Evolutionary conservation across 164 flowering plant species (phyloP).

Genomic region (Magnolia kwangsiensis): DNA sequence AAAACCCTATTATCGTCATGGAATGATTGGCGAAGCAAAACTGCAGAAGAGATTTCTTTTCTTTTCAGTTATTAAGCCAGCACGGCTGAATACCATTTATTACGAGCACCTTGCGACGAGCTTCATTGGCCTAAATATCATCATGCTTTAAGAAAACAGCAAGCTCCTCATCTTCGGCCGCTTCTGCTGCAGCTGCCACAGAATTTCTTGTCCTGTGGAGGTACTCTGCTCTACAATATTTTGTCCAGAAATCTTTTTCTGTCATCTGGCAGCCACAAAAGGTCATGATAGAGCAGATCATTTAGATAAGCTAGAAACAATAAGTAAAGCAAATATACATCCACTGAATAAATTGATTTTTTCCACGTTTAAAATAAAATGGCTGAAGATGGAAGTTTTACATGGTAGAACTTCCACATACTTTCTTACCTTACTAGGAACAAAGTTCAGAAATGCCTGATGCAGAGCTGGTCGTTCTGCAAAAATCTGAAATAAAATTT

Average conservation of each 20-base stretch:
- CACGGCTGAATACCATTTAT: too few species aligned
- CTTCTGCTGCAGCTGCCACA: conserved; percentile 93
- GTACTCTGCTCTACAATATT: conserved; percentile 90
- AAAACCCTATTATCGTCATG: neutral
- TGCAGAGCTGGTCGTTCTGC: conserved; percentile 97
- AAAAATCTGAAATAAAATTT: conserved; percentile 66
- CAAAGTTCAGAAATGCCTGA: conserved; percentile 70
- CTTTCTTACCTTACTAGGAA: conserved; percentile 68
- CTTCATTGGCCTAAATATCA: conserved; percentile 78
- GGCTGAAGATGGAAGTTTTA: neutral
- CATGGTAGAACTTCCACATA: neutral
- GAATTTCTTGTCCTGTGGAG: conserved; percentile 73
- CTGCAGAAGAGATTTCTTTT: neutral
- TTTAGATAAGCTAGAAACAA: neutral
- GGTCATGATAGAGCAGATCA: neutral
- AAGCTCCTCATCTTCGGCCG: conserved; percentile 98
- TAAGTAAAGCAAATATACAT: neutral
- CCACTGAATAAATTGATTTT: neutral
- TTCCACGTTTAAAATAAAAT: neutral
- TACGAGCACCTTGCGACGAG: conserved; percentile 63
- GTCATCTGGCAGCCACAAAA: conserved; percentile 53
- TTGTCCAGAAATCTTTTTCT: conserved; percentile 87
- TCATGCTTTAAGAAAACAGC: conserved; percentile 86
- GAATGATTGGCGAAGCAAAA: conserved; percentile 4
- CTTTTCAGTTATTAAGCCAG: neutral